Conservation (phyloP, 176 grass and related monocot genomes). For the Cenchrus purpureus region DNA sequence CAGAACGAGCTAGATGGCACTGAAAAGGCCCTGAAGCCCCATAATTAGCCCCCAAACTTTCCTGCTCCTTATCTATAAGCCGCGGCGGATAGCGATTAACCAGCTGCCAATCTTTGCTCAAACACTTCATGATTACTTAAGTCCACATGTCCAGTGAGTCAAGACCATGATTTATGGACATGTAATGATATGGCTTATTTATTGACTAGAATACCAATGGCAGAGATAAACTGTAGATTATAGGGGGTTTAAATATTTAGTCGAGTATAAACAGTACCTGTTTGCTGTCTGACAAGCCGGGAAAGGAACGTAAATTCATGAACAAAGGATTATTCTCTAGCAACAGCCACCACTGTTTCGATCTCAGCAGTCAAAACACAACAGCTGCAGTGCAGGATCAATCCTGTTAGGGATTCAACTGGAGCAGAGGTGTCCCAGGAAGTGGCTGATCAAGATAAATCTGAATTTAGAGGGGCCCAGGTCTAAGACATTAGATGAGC, state of each 20-base stretch:
- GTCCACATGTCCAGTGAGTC: neutral
- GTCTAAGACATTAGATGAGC: constrained; percentile 13
- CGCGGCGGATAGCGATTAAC: constrained; percentile 20
- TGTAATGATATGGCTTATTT: neutral
- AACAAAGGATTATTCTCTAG: constrained; percentile 18
- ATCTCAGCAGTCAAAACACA: neutral
- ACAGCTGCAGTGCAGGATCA: constrained; percentile 2
- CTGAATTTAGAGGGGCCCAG: constrained; percentile 9
- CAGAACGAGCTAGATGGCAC: constrained; percentile 28
- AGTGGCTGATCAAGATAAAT: constrained; percentile 51
- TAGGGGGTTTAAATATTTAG: constrained; percentile 43
- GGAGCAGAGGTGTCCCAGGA: constrained; percentile 62
- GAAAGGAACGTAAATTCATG: constrained; percentile 4
- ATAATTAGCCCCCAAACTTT: constrained; percentile 43
- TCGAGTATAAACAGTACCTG: neutral
- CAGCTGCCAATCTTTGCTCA: constrained; percentile 17
- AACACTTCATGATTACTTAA: constrained; percentile 22
- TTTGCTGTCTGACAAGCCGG: constrained; percentile 8
- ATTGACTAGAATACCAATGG: too few relatives aligned
- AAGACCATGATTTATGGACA: neutral
- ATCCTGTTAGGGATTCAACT: constrained; percentile 50
- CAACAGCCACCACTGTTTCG: constrained; percentile 30
- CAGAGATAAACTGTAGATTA: neutral
- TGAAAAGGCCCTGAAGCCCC: constrained; percentile 49
- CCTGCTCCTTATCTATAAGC: constrained; percentile 55